These are phyloP conservation scores for Seiridium cupressi DNA, from an alignment of 2,329 filamentous ascomycete species.

Conservation along the genomic window DNA sequence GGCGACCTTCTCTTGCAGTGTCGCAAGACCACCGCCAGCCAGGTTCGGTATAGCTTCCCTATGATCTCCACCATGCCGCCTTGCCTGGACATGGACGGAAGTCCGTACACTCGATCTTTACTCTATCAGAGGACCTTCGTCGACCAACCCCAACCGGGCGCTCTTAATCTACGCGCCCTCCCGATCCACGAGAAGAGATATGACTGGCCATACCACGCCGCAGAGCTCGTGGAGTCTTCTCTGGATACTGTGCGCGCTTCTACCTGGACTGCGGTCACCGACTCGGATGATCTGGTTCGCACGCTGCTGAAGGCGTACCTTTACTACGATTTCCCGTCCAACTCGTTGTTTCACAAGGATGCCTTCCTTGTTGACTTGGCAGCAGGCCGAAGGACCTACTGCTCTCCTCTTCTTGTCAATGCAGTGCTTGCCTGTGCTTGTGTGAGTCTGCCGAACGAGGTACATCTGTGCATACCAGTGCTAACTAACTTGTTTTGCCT, in stretches of 20 bases:
- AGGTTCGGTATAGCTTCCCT: not conserved
- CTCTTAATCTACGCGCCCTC: not conserved
- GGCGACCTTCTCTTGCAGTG: not conserved
- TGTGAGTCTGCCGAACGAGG: not conserved
- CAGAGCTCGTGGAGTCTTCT: not conserved
- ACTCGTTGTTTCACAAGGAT: not conserved
- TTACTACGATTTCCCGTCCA: not conserved
- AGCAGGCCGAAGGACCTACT: not conserved
- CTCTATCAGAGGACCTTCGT: not conserved
- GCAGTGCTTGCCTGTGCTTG: not conserved
- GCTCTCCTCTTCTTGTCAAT: not conserved
- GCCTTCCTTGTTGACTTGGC: not conserved
- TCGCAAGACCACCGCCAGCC: not conserved
- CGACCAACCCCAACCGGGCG: not conserved
- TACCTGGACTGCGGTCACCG: not conserved
- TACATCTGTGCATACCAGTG: not conserved
- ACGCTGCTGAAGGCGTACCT: not conserved
- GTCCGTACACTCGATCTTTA: not conserved
- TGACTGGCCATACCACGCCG: slow-evolving; percentile 1
- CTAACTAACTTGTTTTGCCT: not conserved
- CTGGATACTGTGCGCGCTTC: not conserved
- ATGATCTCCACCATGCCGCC: not conserved
- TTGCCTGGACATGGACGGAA: not conserved
- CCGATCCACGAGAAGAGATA: not conserved
- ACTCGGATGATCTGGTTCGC: not conserved